These are phyloP conservation scores for Tetrapisispora taiwanensis DNA, from an alignment of 805 yeast genomes.

Conservation along the genomic window DNA sequence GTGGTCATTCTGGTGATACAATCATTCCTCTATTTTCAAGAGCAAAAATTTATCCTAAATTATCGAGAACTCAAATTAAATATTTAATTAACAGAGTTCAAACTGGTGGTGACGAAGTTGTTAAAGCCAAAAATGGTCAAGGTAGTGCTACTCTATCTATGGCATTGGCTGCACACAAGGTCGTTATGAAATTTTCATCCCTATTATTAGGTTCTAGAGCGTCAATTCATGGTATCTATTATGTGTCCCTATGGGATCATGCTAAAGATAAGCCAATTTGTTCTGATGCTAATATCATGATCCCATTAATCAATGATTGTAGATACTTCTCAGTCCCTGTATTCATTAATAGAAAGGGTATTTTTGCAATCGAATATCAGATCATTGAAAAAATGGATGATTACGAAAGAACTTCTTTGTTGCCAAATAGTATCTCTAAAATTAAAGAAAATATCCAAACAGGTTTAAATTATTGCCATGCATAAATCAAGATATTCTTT, in stretches of 20 bases:
- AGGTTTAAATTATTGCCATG: conserved; percentile 7
- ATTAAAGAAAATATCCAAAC: conserved; percentile 15
- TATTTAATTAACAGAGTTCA: conserved; percentile 80
- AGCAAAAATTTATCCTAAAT: conserved; percentile 15
- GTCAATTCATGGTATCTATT: conserved; percentile 41
- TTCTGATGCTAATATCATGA: conserved; percentile 14
- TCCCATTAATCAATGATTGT: conserved; percentile 8
- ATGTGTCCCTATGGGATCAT: conserved; percentile 36
- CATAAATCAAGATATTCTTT: neutral
- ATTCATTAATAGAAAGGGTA: conserved; percentile 42
- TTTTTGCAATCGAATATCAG: conserved; percentile 44
- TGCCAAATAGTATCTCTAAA: conserved; percentile 20
- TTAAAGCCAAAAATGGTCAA: conserved; percentile 85
- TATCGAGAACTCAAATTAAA: conserved; percentile 31
- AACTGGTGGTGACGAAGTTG: conserved; percentile 96
- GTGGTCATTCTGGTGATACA: conserved; percentile 94
- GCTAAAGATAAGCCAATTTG: conserved; percentile 38
- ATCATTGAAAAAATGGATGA: conserved; percentile 40
- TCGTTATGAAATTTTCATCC: conserved; percentile 43
- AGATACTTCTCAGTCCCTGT: conserved; percentile 58
- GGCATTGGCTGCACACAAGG: conserved; percentile 88
- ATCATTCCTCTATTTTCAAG: conserved; percentile 74
- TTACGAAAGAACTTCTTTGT: conserved; percentile 40
- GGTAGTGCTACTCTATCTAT: conserved; percentile 93
- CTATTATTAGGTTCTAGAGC: conserved; percentile 27